Conservation (phyloP, 2,329 filamentous ascomycete genomes). For the Fusarium concolor region DNA sequence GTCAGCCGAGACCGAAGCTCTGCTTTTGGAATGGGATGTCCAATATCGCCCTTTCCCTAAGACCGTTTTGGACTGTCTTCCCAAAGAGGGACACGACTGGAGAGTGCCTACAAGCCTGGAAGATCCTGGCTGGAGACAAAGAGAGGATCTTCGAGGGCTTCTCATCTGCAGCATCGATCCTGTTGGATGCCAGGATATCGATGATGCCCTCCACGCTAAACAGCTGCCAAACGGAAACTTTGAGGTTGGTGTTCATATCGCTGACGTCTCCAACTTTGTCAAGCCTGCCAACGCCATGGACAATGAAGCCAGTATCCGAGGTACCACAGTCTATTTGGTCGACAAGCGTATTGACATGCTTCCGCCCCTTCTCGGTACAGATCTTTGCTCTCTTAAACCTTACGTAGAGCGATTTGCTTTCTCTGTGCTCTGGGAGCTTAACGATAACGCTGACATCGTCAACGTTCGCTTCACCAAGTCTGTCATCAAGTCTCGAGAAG, state of each 20-base stretch:
- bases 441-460: conserved; percentile 85
- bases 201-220: conserved; percentile 92
- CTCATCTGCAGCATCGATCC: conserved; percentile 98
- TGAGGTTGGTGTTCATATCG: conserved; percentile 97
- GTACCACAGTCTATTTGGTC: conserved; percentile 96
- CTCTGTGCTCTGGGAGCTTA: conserved; percentile 89
- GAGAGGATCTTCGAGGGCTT: conserved; percentile 85
- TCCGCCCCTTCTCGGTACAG: conserved; percentile 93
- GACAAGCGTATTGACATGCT: conserved; percentile 99
- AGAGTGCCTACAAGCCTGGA: conserved; percentile 83
- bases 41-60: conserved; percentile 98
- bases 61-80: conserved; percentile 92
- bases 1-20: conserved; percentile 94
- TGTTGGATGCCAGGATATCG: conserved; percentile 95
- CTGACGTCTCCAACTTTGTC: conserved; percentile 99
- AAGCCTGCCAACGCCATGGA: conserved; percentile 98
- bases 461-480: conserved; percentile 94
- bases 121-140: conserved; percentile 87
- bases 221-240: conserved; percentile 90
- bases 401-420: conserved; percentile 96
- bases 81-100: conserved; percentile 93
- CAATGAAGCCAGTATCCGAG: conserved; percentile 89
- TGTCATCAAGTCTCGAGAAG: conserved; percentile 95
- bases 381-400: conserved; percentile 95
- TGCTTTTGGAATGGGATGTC: conserved; percentile 95